Conservation (phyloP, 1,139 yeast genomes). For the Kluyveromyces sp. region DNA sequence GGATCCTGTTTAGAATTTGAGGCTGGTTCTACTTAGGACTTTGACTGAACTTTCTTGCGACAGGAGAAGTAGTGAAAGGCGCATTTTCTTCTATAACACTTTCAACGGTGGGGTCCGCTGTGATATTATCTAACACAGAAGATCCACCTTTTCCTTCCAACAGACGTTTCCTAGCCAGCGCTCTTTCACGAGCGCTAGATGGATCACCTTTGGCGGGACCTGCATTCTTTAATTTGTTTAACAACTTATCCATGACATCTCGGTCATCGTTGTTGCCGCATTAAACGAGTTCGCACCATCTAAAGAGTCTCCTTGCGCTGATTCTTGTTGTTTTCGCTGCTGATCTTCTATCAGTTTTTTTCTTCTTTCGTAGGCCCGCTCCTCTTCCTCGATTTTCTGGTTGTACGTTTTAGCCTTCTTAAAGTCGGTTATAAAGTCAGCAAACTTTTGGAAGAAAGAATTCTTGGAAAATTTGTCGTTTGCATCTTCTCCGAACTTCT, state of each 20-base stretch:
- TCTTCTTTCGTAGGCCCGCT: constrained; percentile 56
- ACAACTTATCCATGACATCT: constrained; percentile 66
- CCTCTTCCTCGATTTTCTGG: constrained; percentile 61
- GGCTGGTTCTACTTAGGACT: not conserved
- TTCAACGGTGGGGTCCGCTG: constrained; percentile 11
- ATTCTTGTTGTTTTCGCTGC: constrained; percentile 23
- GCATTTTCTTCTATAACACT: not conserved
- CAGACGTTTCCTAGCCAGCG: constrained; percentile 61
- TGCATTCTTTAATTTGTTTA: constrained; percentile 66
- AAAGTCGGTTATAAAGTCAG: constrained; percentile 57
- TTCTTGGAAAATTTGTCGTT: constrained; percentile 59
- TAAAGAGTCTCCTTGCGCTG: constrained; percentile 6
- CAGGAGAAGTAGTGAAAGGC: not conserved
- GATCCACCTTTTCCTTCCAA: constrained; percentile 33
- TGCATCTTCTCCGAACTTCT: constrained; percentile 71
- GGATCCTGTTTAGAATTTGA: constrained; percentile 16
- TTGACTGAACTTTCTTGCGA: not conserved
- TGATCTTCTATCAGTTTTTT: constrained; percentile 49
- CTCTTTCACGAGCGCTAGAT: constrained; percentile 72
- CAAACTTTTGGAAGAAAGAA: constrained; percentile 59
- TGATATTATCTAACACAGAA: constrained; percentile 7
- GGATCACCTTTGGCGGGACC: constrained; percentile 70
- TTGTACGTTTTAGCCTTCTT: constrained; percentile 60
- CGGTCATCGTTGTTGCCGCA: constrained; percentile 28
- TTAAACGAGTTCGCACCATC: constrained; percentile 16